Evolutionary conservation across 2,329 filamentous ascomycete genomes (phyloP).

Genomic region (Emmonsia crescens): DNA sequence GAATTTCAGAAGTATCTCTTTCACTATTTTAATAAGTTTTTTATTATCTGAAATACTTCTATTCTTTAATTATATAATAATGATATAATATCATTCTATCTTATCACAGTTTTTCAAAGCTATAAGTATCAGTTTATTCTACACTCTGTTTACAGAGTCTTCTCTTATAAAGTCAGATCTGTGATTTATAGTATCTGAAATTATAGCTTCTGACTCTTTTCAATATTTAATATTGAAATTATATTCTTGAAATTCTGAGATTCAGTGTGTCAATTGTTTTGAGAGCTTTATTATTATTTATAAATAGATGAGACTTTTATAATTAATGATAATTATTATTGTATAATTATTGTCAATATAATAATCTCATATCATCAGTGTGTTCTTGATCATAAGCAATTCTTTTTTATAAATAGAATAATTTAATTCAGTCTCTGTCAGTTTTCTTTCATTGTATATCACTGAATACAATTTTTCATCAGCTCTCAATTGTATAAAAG

Average conservation of each 20-base stretch:
- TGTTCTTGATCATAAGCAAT: slow-evolving; percentile 3
- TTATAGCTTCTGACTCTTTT: not conserved
- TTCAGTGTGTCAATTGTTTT: not conserved
- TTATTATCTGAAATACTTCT: not conserved
- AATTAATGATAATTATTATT: slow-evolving; percentile 3
- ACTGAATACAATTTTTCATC: not conserved
- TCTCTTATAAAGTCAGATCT: not conserved
- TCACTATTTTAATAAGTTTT: not conserved
- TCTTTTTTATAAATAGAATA: slow-evolving; percentile 6
- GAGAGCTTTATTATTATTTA: not conserved
- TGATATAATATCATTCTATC: not conserved
- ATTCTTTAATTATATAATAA: not conserved
- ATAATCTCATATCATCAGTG: not conserved
- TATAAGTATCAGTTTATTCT: not conserved
- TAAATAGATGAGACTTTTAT: slow-evolving; percentile 1
- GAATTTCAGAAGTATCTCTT: not conserved
- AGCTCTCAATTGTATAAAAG: not conserved
- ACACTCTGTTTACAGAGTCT: not conserved
- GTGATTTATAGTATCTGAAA: not conserved
- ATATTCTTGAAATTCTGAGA: not conserved
- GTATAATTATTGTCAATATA: slow-evolving; percentile 6
- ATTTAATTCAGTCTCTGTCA: slow-evolving; percentile 2
- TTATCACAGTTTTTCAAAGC: not conserved
- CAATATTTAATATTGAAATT: not conserved
- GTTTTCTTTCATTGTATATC: not conserved